Base-by-base conservation (phyloP, 805 yeast species). In the Lachancea meyersii region DNA sequence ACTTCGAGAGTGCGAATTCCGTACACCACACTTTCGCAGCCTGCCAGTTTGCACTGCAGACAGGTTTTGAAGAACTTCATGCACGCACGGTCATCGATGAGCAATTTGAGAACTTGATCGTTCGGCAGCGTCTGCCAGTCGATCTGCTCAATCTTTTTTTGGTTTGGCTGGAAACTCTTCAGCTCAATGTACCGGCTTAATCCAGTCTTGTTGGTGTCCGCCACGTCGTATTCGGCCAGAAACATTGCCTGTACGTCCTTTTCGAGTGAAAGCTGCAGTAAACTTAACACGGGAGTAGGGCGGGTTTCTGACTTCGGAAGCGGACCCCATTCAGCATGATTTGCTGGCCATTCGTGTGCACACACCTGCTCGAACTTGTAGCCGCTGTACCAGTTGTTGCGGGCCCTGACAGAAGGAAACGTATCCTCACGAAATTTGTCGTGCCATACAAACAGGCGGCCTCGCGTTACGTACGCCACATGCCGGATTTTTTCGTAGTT, bases 341-440 rank as follows among this genome's bases (percentile, higher is more conserved):
- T 24, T 11, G 28, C 24, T 6, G 44, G 44, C 44, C 44, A 41
- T 4, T n/a, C 2, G 31, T 30, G 31, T 10, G 36, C 23, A 19
- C 44, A 41, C 36, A 35, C 37, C 23, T 16, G 19, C 21, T 41
- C 44, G 20, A 41, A 41, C 36, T 41, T 41, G 20, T 35, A 23
- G 14, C 44, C 44, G 22, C 40, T 35, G 20, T 30, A 41, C 44
- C 44, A 41, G 21, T 26, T 31, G 24, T 41, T 31, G 20, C 44
- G 19, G 10, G 40, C 3, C 2, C 28, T 17, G n/a, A 19, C 17
- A 13, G 28, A 22, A 13, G 17, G 27, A 21, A 41, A 41, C 14
- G 40, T 19, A 5, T 41, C 40, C 31, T 35, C 40, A 2, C 40
- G 24, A 7, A 5, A 19, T 13, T 19, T 8, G 17, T 41, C 44